Conservation (phyloP, 805 yeast species). For the Yamadazyma laniorum region DNA sequence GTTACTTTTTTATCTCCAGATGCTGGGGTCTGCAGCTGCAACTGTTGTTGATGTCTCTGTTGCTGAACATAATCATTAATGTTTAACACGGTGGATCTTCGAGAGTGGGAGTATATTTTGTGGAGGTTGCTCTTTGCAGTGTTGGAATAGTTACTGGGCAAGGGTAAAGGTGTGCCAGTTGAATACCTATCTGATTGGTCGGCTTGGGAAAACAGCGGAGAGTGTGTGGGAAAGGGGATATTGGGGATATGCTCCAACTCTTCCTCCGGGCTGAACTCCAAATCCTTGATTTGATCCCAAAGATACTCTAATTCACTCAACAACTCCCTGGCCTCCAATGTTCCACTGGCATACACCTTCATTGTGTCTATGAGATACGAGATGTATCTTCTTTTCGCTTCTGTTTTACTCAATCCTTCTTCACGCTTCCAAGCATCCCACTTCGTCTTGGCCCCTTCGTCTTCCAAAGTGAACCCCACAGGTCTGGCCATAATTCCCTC, state of each 20-base stretch:
- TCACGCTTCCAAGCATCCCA: constrained; percentile 86
- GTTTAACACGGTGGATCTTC: constrained; percentile 35
- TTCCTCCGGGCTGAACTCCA: constrained; percentile 32
- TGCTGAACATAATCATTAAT: constrained; percentile 36
- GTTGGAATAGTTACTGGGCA: constrained; percentile 26
- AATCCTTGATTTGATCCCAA: constrained; percentile 70
- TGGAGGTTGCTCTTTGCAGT: constrained; percentile 27
- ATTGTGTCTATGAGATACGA: constrained; percentile 68
- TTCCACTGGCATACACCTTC: constrained; percentile 65
- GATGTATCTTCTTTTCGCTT: constrained; percentile 73
- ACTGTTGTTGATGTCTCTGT: constrained; percentile 22
- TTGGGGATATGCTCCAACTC: constrained; percentile 22
- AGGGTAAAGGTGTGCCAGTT: constrained; percentile 35
- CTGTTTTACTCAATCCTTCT: constrained; percentile 63
- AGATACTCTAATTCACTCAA: constrained; percentile 65
- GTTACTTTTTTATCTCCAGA: constrained; percentile 3
- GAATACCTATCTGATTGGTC: constrained; percentile 35
- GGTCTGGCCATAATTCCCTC: constrained; percentile 68
- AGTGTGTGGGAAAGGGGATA: constrained; percentile 29
- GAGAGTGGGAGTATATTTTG: constrained; percentile 43
- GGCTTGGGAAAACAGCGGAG: constrained; percentile 31
- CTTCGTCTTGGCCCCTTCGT: constrained; percentile 65
- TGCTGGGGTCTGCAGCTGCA: constrained; percentile 5
- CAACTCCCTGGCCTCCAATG: constrained; percentile 63
- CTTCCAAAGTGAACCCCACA: constrained; percentile 55